Conservation (phyloP, 371 early-diverging fungal genomes). For the Lichtheimia ramosa region DNA sequence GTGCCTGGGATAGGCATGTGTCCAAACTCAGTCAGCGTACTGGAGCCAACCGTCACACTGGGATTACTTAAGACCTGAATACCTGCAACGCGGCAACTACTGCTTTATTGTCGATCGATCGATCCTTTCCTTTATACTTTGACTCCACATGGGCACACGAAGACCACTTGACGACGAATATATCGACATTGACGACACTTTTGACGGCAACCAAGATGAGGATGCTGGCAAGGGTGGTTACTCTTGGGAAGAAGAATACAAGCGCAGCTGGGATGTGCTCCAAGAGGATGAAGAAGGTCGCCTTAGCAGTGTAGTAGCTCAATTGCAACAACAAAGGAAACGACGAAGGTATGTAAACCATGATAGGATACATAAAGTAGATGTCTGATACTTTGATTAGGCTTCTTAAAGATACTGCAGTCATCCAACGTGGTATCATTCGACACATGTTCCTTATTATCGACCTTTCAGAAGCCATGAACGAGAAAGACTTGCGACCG, state of each 20-base stretch:
- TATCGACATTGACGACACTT: conserved; percentile 55
- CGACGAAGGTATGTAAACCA: conserved; percentile 58
- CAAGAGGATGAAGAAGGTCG: conserved; percentile 92
- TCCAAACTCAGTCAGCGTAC: too few species aligned
- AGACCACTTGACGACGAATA: conserved; percentile 48
- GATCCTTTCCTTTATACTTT: too few species aligned
- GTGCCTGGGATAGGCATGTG: too few species aligned
- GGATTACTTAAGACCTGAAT: too few species aligned
- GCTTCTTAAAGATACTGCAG: conserved; percentile 72
- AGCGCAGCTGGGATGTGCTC: conserved; percentile 92
- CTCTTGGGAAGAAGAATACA: conserved; percentile 95
- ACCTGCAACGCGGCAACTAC: too few species aligned
- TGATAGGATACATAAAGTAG: not conserved
- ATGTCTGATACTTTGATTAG: conserved; percentile 23
- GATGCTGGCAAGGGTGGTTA: conserved; percentile 61
- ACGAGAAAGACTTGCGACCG: conserved; percentile 82
- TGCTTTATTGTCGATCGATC: too few species aligned
- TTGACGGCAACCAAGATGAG: conserved; percentile 44
- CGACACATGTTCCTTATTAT: conserved; percentile 83
- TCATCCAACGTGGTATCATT: conserved; percentile 91
- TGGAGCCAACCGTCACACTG: too few species aligned
- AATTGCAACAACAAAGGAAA: conserved; percentile 74
- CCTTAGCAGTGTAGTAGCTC: conserved; percentile 74
- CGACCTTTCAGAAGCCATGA: conserved; percentile 85
- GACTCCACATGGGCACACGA: conserved; percentile 8